Base-by-base conservation (phyloP, 2,329 filamentous ascomycete species). In the Arthroderma sp. region DNA sequence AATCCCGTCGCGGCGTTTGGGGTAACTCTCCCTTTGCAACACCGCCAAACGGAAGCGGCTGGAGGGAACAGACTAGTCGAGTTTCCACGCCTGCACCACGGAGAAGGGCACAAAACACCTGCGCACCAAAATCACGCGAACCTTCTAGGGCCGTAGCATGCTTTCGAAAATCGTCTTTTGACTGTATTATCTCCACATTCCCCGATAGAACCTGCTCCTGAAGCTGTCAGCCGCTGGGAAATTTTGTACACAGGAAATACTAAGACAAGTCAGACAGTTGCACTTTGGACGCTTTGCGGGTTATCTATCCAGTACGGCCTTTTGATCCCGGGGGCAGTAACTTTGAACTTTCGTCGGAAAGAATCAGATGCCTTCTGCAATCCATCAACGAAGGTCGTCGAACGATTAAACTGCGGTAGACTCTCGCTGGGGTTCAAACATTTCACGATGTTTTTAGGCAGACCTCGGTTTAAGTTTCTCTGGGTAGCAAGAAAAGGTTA, bases 61-160 rank as follows among this genome's bases (percentile, higher is more conserved):
- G 91, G 3, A 98, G 67, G 4, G 91, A 98, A 61, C 87, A 95
- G 0, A 96, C 83, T 4, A 98, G 71, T 8, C 91, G 76, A 4
- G 85, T 73, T 50, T 86, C 78, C 5, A 96, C 78, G 2, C 86
- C 87, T n/a, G 75, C 78, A n/a, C 79, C 77, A 11, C 91, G 80
- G 3, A 98, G 71, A 30, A 96, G 64, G 2, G 88, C 83, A 60
- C 91, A 96, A 56, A 93, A 94, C 0, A 98, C 63, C 59, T 96
- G 88, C 1, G 86, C 84, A 0, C 88, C 91, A 6, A 93, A 72
- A 60, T 98, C 91, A 51, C 88, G 78, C 6, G 89, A 96, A 0
- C 89, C 93, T 51, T 79, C 70, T 11, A 94, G 63, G 4, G 66
- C 75, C 48, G 69, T 73, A 0, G 88, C 86, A 29, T 83, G 80